Percentiles rank a stretch among this genome's conserved stretches.
phyloP scores from a whole-genome alignment of 495 filamentous ascomycete species.

The Penicillium taxi region DNA sequence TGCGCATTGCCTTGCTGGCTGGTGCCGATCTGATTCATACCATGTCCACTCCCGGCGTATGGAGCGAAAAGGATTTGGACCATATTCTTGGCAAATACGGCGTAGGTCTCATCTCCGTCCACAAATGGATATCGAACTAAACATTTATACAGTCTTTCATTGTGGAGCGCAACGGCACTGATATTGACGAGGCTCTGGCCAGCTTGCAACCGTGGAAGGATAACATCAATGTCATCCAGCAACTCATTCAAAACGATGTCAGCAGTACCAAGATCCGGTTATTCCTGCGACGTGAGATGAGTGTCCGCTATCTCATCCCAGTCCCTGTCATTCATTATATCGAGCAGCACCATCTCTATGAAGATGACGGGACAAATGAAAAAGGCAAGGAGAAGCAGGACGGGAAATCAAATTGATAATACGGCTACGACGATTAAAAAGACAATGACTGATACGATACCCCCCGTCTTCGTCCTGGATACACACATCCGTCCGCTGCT shows the following conservation, averaged over 20 bases:
- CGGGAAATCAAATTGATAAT: constrained; percentile 16
- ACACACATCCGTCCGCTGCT: no score
- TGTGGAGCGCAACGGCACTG: constrained; percentile 82
- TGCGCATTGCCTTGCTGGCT: constrained; percentile 66
- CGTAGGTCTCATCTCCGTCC: constrained; percentile 21
- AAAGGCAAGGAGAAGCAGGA: constrained; percentile 32
- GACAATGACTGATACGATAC: constrained; percentile 22
- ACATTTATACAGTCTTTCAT: constrained; percentile 55
- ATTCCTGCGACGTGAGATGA: constrained; percentile 75
- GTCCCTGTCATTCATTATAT: constrained; percentile 70
- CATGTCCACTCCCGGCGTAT: constrained; percentile 68
- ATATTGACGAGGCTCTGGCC: constrained; percentile 74
- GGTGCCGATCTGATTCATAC: constrained; percentile 85
- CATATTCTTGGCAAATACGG: constrained; percentile 83
- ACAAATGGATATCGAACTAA: not conserved
- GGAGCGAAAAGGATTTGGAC: constrained; percentile 74
- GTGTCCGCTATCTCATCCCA: constrained; percentile 59
- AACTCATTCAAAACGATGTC: constrained; percentile 85
- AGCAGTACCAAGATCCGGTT: constrained; percentile 83
- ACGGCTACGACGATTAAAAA: constrained; percentile 11
- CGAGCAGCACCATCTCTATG: constrained; percentile 63
- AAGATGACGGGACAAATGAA: constrained; percentile 48
- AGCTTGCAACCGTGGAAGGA: constrained; percentile 62
- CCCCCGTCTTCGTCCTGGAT: constrained; percentile 7
- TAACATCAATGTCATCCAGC: constrained; percentile 82